phyloP scores from a whole-genome alignment of 192 early-diverging fungal species.

The Entophlyctis luteolus region DNA sequence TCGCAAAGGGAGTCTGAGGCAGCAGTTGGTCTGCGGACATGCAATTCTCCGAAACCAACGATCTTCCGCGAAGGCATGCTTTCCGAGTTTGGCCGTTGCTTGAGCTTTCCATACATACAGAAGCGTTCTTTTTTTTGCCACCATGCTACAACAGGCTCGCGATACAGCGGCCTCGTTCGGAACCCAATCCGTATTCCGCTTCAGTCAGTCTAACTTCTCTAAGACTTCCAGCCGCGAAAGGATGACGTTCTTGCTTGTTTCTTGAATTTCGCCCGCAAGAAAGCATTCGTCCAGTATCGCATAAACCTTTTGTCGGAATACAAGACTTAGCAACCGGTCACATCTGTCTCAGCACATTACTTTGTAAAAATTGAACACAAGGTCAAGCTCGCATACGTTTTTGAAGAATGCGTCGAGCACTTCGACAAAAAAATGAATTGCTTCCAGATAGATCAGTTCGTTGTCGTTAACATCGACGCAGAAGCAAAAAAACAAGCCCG shows the following conservation, averaged over 20 bases:
- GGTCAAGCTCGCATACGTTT: constrained; percentile 96
- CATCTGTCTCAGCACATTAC: constrained; percentile 27
- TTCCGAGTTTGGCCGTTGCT: no score
- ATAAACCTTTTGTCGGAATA: no score
- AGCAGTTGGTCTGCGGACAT: constrained; percentile 46
- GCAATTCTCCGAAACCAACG: constrained; percentile 29
- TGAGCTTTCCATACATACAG: no score
- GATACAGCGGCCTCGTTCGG: no score
- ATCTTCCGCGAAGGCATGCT: no score
- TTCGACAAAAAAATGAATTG: constrained; percentile 99
- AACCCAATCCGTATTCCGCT: no score
- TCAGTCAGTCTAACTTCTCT: no score
- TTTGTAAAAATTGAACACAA: constrained; percentile 97
- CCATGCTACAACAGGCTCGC: no score
- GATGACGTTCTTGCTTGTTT: constrained; percentile 68
- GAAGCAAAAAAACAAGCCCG: constrained; percentile 97
- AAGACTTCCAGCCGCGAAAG: constrained; percentile 47
- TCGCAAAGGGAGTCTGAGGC: constrained; percentile 78
- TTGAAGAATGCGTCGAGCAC: constrained; percentile 96
- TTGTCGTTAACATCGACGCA: constrained; percentile 99
- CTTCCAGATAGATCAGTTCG: constrained; percentile 90
- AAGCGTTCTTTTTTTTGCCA: no score
- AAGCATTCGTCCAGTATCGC: constrained; percentile 96
- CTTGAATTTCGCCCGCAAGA: constrained; percentile 96
- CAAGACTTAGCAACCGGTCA: no score